phyloP scores from a whole-genome alignment of 2,329 filamentous ascomycete species.

The Dactylellina sp. region DNA sequence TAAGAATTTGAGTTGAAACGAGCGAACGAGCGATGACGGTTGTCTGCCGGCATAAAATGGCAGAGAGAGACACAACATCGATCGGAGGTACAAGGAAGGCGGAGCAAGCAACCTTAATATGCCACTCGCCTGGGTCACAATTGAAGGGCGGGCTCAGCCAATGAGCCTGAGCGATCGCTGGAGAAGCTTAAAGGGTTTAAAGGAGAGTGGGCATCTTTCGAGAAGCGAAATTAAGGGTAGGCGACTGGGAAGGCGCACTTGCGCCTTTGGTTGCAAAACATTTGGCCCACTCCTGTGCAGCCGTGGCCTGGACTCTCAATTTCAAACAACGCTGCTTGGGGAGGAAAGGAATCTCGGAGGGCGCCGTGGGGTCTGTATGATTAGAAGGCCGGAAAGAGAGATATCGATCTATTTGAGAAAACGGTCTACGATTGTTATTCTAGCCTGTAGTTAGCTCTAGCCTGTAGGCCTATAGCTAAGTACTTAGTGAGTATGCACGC shows the following conservation, averaged over 20 bases:
- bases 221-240: conserved; percentile 45
- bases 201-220: conserved; percentile 25
- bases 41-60: too few relatives aligned
- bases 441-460: too few relatives aligned
- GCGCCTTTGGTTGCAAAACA: conserved; percentile 34
- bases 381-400: too few relatives aligned
- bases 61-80: neutral
- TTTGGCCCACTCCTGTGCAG: too few relatives aligned
- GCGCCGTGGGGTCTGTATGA: too few relatives aligned
- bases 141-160: conserved; percentile 23
- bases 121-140: conserved; percentile 19
- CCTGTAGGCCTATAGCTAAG: too few relatives aligned
- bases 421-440: too few relatives aligned
- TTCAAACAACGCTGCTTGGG: too few relatives aligned
- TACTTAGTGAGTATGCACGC: too few relatives aligned
- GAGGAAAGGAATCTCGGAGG: too few relatives aligned
- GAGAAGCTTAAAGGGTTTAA: neutral
- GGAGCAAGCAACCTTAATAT: conserved; percentile 33
- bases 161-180: conserved; percentile 21
- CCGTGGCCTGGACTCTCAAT: too few relatives aligned
- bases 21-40: neutral
- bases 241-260: conserved; percentile 37
- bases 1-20: neutral
- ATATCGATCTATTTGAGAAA: too few relatives aligned
- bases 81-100: conserved; percentile 11